A percentile compares a stretch with the other conserved stretches of the same genome.
These are phyloP conservation scores for Hydrangea macrophylla DNA, from an alignment of 148 eudicot genomes.

Conservation along the genomic window DNA sequence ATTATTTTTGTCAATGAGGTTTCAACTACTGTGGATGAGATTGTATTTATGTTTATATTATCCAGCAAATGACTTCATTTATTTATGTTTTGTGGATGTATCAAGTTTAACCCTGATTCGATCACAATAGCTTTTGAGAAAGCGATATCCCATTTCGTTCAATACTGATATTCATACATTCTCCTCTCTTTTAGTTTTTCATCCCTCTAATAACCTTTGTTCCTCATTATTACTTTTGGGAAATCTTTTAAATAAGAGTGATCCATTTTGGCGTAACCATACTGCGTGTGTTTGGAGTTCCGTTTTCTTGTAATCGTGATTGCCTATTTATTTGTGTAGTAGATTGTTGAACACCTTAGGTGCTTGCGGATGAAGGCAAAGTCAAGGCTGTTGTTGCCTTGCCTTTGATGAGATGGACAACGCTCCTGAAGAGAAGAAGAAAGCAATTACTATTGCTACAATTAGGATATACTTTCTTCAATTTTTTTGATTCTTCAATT, in stretches of 20 bases:
- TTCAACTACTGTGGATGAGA: background rate
- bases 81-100: background rate
- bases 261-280: background rate
- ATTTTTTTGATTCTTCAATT: background rate
- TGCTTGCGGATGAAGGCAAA: constrained; percentile 70
- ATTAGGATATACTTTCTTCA: constrained; percentile 25
- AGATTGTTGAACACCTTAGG: constrained; percentile 27
- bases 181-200: constrained; percentile 7
- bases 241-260: background rate
- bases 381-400: constrained; percentile 84
- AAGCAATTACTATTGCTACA: constrained; percentile 80
- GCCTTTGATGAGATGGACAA: constrained; percentile 92
- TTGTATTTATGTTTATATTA: background rate
- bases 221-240: background rate
- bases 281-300: background rate
- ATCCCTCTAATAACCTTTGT: background rate
- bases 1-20: background rate
- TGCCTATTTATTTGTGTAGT: background rate
- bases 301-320: background rate
- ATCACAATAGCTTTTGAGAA: background rate
- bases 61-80: background rate
- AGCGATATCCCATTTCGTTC: background rate
- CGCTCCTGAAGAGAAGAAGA: constrained; percentile 89
- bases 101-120: background rate
- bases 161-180: background rate